Evolutionary conservation across 805 yeast species (phyloP), one percentile per base, ranked within the genome.

Genomic region (Ogataea corticis): DNA sequence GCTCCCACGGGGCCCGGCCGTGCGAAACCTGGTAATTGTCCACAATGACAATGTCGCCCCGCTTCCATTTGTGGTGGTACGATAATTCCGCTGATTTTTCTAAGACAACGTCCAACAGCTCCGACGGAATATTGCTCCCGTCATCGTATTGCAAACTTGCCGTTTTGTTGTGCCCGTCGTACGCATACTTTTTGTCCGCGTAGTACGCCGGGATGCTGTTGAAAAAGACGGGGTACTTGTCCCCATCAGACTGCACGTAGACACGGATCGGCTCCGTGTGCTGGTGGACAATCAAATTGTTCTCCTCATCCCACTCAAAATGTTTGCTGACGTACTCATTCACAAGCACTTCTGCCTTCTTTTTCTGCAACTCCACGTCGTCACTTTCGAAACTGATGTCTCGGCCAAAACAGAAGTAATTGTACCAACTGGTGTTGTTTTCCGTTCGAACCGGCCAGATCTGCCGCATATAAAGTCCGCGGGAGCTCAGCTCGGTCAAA

Each of bases 1-100:
- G 50, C 58, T 63, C 62, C 48, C 46, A 48, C 2, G 70, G 68
- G 3, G 42, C 31, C 41, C 70, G 51, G 0, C 71, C 72, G 49
- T 68, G 71, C 40, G 66, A 59, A 2, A 61, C 68, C 44, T 61
- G 67, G 42, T 62, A 61, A 44, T 68, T 68, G 46, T 68, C 67
- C n/a, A 68, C 55, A 7, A 68, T 50, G 0, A 57, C 66, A 34
- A 68, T 50, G 48, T 67, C 72, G 7, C 70, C 69, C 38, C 55
- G 57, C 34, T 56, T 45, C 69, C 69, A 68, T 7, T 45, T 18
- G 41, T 66, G 69, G 7, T 44, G 39, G 33, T 59, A 68, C n/a
- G 61, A 54, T 3, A 62, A 15, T 4, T 60, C 49, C 7, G 40
- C 34, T 7, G 62, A 56, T 3, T 41, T 42, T 30, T 61, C 41